phyloP scores from a whole-genome alignment of 805 yeast genomes.

The Candida alai region DNA sequence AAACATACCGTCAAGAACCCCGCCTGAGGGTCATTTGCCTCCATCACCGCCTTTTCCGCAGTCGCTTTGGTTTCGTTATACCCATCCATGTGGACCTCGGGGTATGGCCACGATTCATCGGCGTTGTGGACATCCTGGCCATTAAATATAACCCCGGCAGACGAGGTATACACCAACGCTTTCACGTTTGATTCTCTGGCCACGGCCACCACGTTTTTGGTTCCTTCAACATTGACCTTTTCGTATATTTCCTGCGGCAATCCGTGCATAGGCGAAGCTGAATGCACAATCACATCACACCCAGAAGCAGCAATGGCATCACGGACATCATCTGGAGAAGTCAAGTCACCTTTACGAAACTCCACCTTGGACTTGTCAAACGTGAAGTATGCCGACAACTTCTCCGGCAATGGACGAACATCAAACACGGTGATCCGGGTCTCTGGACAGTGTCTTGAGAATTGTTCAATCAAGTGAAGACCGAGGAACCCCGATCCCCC shows the following conservation, averaged over 20 bases:
- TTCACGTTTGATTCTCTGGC: constrained; percentile 49
- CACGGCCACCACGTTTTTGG: constrained; percentile 65
- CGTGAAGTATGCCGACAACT: constrained; percentile 66
- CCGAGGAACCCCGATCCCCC: constrained; percentile 98
- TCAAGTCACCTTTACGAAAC: constrained; percentile 80
- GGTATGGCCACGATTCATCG: constrained; percentile 92
- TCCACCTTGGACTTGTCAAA: constrained; percentile 57
- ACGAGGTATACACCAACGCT: constrained; percentile 89
- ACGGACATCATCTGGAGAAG: constrained; percentile 64
- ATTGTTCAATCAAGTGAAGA: constrained; percentile 83
- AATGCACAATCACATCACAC: constrained; percentile 82
- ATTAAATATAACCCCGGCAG: constrained; percentile 95
- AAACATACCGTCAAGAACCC: constrained; percentile 73
- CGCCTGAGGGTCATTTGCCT: constrained; percentile 51
- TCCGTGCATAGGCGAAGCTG: constrained; percentile 97
- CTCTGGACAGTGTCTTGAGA: constrained; percentile 57
- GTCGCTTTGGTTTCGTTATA: constrained; percentile 92
- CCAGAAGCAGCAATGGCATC: constrained; percentile 54
- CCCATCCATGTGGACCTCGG: constrained; percentile 90
- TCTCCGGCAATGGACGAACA: constrained; percentile 80
- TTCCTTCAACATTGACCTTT: constrained; percentile 89
- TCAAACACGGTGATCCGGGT: constrained; percentile 86
- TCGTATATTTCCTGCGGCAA: constrained; percentile 75
- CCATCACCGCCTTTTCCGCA: constrained; percentile 80
- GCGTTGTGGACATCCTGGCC: constrained; percentile 93